Evolutionary conservation across 495 filamentous ascomycete species (phyloP).

Genomic region (Hamigera avellanea): DNA sequence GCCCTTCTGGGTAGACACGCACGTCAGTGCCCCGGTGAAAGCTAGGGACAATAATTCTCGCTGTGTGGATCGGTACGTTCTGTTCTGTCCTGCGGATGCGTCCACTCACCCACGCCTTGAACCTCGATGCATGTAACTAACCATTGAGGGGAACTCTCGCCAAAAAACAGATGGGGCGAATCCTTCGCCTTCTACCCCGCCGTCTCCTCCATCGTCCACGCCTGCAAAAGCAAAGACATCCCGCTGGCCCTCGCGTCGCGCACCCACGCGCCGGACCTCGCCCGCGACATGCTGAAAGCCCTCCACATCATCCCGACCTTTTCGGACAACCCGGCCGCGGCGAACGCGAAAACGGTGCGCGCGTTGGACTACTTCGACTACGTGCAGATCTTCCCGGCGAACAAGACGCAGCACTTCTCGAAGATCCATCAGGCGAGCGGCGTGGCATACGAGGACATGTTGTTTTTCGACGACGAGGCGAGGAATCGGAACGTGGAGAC

Average conservation of each 20-base stretch:
- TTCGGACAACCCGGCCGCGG: slow-evolving; percentile 23
- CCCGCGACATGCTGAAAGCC: slow-evolving; percentile 64
- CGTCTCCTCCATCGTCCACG: slow-evolving; percentile 58
- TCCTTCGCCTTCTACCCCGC: slow-evolving; percentile 72
- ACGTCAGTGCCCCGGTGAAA: slow-evolving; percentile 73
- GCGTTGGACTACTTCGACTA: slow-evolving; percentile 70
- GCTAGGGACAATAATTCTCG: slow-evolving; percentile 44
- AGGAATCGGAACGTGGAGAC: slow-evolving; percentile 79
- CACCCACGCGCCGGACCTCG: slow-evolving; percentile 70
- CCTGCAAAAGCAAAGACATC: slow-evolving; percentile 45
- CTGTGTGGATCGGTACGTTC: slow-evolving; percentile 32
- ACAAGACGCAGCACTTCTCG: slow-evolving; percentile 77
- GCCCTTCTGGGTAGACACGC: slow-evolving; percentile 96
- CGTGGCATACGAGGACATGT: slow-evolving; percentile 62
- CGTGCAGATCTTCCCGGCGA: slow-evolving; percentile 80
- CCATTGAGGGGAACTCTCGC: too few species aligned
- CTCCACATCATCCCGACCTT: slow-evolving; percentile 51
- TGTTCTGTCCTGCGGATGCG: neutral
- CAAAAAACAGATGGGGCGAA: slow-evolving; percentile 49
- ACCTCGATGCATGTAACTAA: neutral
- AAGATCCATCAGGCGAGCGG: slow-evolving; percentile 55
- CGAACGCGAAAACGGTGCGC: slow-evolving; percentile 28
- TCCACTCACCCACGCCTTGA: too few species aligned
- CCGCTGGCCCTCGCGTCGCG: slow-evolving; percentile 70
- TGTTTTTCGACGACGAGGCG: slow-evolving; percentile 94